A percentile compares a stretch with the other conserved stretches of the same genome.
These are phyloP conservation scores for Scenedesmus sp. DNA, from an alignment of 163 green algal genomes.

Conservation along the genomic window DNA sequence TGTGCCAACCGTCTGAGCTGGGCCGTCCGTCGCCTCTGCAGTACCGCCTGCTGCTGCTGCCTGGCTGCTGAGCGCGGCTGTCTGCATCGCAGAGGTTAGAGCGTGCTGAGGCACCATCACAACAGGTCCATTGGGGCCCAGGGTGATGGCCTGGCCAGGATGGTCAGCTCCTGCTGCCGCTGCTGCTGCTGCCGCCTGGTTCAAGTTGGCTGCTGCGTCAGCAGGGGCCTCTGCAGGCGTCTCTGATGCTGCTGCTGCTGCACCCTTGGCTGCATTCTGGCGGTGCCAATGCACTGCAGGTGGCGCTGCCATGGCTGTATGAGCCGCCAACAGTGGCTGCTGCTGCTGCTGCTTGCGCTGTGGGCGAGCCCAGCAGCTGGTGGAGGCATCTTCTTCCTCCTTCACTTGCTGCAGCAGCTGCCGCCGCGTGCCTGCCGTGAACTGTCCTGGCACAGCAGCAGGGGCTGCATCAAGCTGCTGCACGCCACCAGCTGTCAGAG, in stretches of 20 bases:
- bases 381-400: not conserved
- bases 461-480: not conserved
- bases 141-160: not conserved
- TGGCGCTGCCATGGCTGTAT: not conserved
- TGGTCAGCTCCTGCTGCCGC: not conserved
- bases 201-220: not conserved
- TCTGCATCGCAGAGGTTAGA: slow-evolving; percentile 12
- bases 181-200: not conserved
- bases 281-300: slow-evolving; percentile 17
- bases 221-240: not conserved
- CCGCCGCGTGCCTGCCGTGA: not conserved
- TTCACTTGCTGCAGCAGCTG: slow-evolving; percentile 49
- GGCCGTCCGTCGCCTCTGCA: not conserved
- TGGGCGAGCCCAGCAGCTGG: not conserved
- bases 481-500: not conserved
- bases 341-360: not conserved
- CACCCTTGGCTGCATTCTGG: not conserved
- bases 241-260: not conserved
- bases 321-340: not conserved
- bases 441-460: not conserved
- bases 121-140: slow-evolving; percentile 25
- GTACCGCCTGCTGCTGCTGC: not conserved
- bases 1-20: not conserved
- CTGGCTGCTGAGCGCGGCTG: not conserved
- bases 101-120: slow-evolving; percentile 4